Conservation (phyloP, 257 asterid species). For the Misopates orontium region DNA sequence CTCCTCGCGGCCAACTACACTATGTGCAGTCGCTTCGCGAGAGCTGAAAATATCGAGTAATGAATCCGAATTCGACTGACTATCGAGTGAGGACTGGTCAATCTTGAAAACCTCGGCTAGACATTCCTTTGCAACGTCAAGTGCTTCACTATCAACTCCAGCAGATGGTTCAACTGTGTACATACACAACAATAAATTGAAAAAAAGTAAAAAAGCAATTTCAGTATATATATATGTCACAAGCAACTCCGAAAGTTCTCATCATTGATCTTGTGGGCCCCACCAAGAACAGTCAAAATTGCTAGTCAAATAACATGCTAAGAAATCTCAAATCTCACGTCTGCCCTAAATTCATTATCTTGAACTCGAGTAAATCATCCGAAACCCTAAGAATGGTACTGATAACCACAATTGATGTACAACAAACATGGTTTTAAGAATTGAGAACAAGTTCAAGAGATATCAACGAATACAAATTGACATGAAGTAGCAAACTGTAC, state of each 20-base stretch:
- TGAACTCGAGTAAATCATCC: no score
- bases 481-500: neutral
- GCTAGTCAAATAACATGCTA: neutral
- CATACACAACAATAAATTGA: neutral
- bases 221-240: neutral
- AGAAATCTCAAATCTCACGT: neutral
- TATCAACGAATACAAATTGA: neutral
- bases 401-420: no score
- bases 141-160: slow-evolving; percentile 66
- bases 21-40: slow-evolving; percentile 24
- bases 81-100: slow-evolving; percentile 48
- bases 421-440: no score
- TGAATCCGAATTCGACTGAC: slow-evolving; percentile 42
- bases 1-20: slow-evolving; percentile 29
- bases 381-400: no score
- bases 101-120: slow-evolving; percentile 69
- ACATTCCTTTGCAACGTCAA: slow-evolving; percentile 80
- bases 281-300: no score
- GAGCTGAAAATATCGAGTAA: slow-evolving; percentile 61
- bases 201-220: neutral
- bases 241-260: neutral
- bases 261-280: no score
- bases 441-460: neutral
- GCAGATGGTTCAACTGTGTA: slow-evolving; percentile 70
- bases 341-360: slow-evolving; percentile 12